Base-by-base conservation (phyloP, 163 green algal genomes). In the Chlamydomonas reinhardtii region DNA sequence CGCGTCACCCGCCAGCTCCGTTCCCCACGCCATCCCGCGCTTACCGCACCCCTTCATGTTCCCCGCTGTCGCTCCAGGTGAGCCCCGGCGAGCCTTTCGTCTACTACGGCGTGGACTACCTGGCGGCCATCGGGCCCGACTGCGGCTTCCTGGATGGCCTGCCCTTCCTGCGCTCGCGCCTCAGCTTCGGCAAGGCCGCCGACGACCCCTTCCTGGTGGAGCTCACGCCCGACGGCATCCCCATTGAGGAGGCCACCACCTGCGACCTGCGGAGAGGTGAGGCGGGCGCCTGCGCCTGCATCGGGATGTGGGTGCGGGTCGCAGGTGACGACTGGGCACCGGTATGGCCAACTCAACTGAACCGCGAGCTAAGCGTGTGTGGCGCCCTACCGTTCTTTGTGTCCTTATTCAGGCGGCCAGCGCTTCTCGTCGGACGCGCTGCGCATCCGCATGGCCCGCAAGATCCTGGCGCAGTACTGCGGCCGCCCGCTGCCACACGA, bases 211-310 rank as follows among this genome's bases (percentile, higher is more conserved):
- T 95, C 76, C 70, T 93, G 43, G 64, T 64, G n/a, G 78, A 90
- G 72, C 48, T 94, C n/a, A 93, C 90, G 24, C 90, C 91, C 31
- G 91, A 92, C 48, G 89, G 91, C n/a, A 88, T 93, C 31, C 83
- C 91, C 32, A 89, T 93, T 15, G 90, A 93, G 75, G 85, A 90
- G 56, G 86, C 88, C n/a, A 90, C 88, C 31, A 91, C 87, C 48
- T 88, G 65, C 73, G 91, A 91, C 72, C 59, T 91, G 32, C 37
- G 91, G 19, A 54, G 83, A 74, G 88, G 87, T 90, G 65, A 32
- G 73, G 37, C 12, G 31, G 6, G 56, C n/a, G n/a, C n/a, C n/a
- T n/a, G n/a, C n/a, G n/a, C n/a, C n/a, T n/a, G n/a, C n/a, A n/a
- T n/a, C n/a, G n/a, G n/a, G n/a, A n/a, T n/a, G n/a, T n/a, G n/a